A percentile compares a stretch with the other conserved stretches of the same genome.
phyloP scores from a whole-genome alignment of 2,329 filamentous ascomycete species.

The Diaporthe citrichinensis region DNA sequence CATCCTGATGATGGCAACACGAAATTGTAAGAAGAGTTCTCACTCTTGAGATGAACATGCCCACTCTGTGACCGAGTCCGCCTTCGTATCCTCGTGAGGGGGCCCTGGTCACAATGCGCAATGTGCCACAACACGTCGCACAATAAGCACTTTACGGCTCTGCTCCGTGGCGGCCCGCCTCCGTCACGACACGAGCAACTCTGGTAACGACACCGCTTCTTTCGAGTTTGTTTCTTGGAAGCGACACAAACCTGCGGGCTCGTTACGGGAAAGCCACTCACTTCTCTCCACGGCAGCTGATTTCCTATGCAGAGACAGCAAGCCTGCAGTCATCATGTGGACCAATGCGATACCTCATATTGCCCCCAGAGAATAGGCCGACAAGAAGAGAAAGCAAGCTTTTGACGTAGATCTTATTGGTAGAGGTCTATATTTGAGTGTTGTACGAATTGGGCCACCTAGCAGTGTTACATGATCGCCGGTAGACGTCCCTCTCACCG shows the following conservation, averaged over 20 bases:
- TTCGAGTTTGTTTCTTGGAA: not conserved
- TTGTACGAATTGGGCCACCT: not conserved
- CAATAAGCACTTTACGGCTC: not conserved
- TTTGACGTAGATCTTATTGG: not conserved
- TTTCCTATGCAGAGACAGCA: not conserved
- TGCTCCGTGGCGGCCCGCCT: not conserved
- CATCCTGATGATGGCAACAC: not conserved
- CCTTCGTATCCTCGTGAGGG: not conserved
- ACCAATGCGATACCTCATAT: not conserved
- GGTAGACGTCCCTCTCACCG: not conserved
- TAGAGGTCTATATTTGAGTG: not conserved
- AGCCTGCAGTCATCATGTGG: not conserved
- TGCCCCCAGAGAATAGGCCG: not conserved
- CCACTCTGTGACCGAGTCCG: not conserved
- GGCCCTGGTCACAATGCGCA: not conserved
- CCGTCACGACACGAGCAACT: not conserved
- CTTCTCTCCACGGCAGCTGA: not conserved
- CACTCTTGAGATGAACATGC: not conserved
- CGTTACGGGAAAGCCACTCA: conserved; percentile 5
- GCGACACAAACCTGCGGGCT: conserved; percentile 30
- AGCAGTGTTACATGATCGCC: not conserved
- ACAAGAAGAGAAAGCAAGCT: not conserved
- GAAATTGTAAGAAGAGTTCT: not conserved
- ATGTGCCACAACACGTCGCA: conserved; percentile 14
- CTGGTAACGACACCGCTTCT: conserved; percentile 13